Percentiles rank a stretch among this genome's conserved stretches.
Evolutionary conservation across 441 rosid species (phyloP).

Genomic region (Erodium moschatum): DNA sequence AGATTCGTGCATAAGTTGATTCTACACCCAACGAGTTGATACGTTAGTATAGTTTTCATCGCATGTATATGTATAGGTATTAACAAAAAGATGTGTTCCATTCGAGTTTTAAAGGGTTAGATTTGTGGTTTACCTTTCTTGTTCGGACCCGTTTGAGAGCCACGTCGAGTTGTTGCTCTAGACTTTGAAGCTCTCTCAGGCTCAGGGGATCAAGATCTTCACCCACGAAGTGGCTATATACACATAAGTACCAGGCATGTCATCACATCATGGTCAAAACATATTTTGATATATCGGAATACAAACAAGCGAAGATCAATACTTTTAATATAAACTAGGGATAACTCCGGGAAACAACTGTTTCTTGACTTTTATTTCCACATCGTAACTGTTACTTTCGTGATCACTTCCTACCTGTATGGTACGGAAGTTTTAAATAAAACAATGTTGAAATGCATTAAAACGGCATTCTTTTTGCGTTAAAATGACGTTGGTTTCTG

Average conservation of each 20-base stretch:
- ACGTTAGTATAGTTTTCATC: neutral
- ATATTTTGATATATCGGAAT: neutral
- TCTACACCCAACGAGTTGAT: constrained; percentile 34
- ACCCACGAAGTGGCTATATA: constrained; percentile 70
- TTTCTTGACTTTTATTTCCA: no score
- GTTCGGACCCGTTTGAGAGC: constrained; percentile 71
- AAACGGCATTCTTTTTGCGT: no score
- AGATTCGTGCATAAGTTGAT: constrained; percentile 76
- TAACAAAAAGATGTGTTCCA: no score
- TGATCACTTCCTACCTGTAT: no score
- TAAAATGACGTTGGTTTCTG: no score
- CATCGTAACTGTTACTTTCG: no score
- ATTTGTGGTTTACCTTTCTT: constrained; percentile 64
- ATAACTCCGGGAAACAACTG: no score
- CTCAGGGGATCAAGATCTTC: constrained; percentile 64
- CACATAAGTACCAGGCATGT: neutral
- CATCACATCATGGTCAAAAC: neutral
- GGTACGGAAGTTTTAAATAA: no score
- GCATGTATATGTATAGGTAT: no score
- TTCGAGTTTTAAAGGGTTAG: no score
- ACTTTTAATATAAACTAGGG: neutral
- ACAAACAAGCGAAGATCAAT: neutral
- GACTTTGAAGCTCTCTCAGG: constrained; percentile 69
- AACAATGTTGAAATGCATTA: no score
- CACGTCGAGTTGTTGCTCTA: constrained; percentile 83